Conservation (phyloP, 1,284 basidiomycete species). For the Moniliophthora roreri region DNA sequence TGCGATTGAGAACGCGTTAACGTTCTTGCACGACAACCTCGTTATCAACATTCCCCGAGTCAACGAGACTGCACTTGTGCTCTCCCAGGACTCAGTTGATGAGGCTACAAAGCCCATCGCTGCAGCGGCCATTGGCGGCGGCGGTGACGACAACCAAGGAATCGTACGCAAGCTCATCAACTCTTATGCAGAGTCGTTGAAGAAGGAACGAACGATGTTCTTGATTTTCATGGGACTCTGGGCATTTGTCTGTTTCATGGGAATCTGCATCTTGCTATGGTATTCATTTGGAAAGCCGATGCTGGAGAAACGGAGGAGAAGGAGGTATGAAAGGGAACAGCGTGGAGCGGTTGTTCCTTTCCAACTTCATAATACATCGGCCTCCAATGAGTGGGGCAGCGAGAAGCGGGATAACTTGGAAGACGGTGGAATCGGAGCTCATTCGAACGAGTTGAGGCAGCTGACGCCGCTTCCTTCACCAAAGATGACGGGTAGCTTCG, state of each 20-base stretch:
- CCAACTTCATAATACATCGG: slow-evolving; percentile 23
- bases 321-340: slow-evolving; percentile 53
- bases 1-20: slow-evolving; percentile 84
- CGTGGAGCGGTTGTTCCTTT: slow-evolving; percentile 45
- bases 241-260: slow-evolving; percentile 76
- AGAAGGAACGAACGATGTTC: slow-evolving; percentile 85
- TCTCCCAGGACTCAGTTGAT: slow-evolving; percentile 69
- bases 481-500: too few relatives aligned
- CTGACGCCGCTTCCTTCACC: neutral
- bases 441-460: neutral
- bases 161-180: slow-evolving; percentile 74
- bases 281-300: slow-evolving; percentile 54
- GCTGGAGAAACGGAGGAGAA: slow-evolving; percentile 46
- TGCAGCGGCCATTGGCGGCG: slow-evolving; percentile 73
- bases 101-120: slow-evolving; percentile 81
- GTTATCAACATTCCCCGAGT: slow-evolving; percentile 76
- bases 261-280: slow-evolving; percentile 62
- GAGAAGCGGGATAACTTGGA: slow-evolving; percentile 28
- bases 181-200: slow-evolving; percentile 70
- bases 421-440: slow-evolving; percentile 15
- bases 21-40: slow-evolving; percentile 90
- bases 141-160: slow-evolving; percentile 58
- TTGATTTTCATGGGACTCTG: slow-evolving; percentile 79
- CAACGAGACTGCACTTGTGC: slow-evolving; percentile 70
- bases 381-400: slow-evolving; percentile 23